A percentile compares a stretch with the other conserved stretches of the same genome.
phyloP scores from a whole-genome alignment of 192 early-diverging fungal species.

The Funneliformis geosporum region DNA sequence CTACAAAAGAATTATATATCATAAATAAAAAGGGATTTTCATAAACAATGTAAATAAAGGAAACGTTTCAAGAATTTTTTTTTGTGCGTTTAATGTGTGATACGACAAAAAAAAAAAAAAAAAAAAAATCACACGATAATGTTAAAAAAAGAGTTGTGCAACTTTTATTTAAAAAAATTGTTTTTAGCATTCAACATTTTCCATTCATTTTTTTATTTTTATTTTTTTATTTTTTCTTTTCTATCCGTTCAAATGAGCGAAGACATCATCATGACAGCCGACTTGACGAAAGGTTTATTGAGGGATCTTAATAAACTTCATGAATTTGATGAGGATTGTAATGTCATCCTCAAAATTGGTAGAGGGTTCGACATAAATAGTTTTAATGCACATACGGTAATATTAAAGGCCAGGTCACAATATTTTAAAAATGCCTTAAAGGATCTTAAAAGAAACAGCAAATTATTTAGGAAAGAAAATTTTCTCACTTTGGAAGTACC shows the following conservation, averaged over 20 bases:
- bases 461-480: background rate
- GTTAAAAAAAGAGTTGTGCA: no score
- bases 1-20: no score
- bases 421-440: background rate
- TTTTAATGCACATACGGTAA: background rate
- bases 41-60: no score
- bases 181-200: no score
- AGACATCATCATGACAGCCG: background rate
- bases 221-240: no score
- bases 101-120: no score
- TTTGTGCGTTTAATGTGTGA: no score
- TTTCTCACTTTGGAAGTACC: background rate
- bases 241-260: background rate
- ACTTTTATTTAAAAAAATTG: no score
- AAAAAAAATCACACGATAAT: no score
- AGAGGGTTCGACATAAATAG: background rate
- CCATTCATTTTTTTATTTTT: background rate
- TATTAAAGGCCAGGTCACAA: background rate
- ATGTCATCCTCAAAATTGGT: background rate
- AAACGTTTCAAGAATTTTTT: no score
- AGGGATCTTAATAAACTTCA: background rate
- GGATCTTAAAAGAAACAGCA: background rate
- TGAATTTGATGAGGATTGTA: background rate
- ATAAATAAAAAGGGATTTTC: no score
- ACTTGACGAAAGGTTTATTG: background rate